Evolutionary conservation across 768 basidiomycete species (phyloP).

Genomic region (Trametes sanguinea): DNA sequence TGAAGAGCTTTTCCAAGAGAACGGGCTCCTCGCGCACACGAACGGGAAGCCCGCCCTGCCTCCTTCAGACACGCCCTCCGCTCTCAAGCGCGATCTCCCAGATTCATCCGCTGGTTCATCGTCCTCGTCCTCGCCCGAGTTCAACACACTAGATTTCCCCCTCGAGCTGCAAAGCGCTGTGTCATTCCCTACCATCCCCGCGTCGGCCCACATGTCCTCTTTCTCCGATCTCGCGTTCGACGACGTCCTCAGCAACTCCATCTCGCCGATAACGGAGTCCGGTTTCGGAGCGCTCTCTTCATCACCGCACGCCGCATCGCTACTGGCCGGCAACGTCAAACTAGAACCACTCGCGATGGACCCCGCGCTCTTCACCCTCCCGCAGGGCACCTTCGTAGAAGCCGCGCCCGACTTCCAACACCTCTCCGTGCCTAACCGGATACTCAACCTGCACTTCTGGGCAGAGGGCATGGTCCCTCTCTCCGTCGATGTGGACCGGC

Average conservation of each 20-base stretch:
- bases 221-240: conserved; percentile 19
- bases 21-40: conserved; percentile 47
- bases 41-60: conserved; percentile 36
- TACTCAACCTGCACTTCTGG: conserved; percentile 51
- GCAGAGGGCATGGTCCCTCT: conserved; percentile 73
- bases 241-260: conserved; percentile 8
- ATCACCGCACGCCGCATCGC: conserved; percentile 16
- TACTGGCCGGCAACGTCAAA: conserved; percentile 25
- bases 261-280: conserved; percentile 14
- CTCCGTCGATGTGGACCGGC: conserved; percentile 57
- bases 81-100: conserved; percentile 12
- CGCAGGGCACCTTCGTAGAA: conserved; percentile 19
- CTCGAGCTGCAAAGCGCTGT: conserved; percentile 11
- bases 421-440: conserved; percentile 35
- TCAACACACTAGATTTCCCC: conserved; percentile 22
- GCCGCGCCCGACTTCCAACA: conserved; percentile 16
- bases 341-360: conserved; percentile 33
- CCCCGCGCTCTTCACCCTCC: conserved; percentile 29
- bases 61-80: conserved; percentile 8
- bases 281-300: conserved; percentile 14
- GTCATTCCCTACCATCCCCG: conserved; percentile 15
- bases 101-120: conserved; percentile 23
- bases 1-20: conserved; percentile 61
- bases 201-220: conserved; percentile 5
- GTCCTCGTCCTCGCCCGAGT: conserved; percentile 37